phyloP scores from a whole-genome alignment of 2,329 filamentous ascomycete species.

The Exophiala aquamarina region DNA sequence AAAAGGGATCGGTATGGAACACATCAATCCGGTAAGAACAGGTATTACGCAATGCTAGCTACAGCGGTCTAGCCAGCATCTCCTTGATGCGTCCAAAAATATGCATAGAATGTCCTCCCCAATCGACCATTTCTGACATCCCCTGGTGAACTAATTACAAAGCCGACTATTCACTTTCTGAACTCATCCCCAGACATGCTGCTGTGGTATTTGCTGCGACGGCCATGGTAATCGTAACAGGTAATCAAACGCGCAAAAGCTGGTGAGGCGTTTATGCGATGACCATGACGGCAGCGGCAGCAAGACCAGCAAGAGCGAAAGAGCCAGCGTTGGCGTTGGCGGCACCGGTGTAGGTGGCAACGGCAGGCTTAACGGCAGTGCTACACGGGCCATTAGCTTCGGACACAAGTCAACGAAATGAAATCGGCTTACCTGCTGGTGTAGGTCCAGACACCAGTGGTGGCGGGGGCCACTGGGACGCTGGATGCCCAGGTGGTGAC shows the following conservation, averaged over 20 bases:
- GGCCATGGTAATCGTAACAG: conserved; percentile 25
- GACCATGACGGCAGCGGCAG: conserved; percentile 31
- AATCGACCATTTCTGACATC: conserved; percentile 8
- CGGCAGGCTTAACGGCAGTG: conserved; percentile 20
- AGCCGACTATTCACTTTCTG: conserved; percentile 3
- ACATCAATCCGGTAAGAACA: conserved; percentile 22
- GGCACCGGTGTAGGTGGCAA: conserved; percentile 32
- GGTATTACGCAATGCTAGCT: conserved; percentile 27
- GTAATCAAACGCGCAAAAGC: conserved; percentile 15
- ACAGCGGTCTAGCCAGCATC: conserved; percentile 25
- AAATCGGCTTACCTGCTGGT: conserved; percentile 14
- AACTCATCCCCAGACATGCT: conserved; percentile 23
- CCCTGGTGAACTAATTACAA: conserved; percentile 10
- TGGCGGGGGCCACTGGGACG: conserved; percentile 11
- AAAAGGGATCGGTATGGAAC: conserved; percentile 1
- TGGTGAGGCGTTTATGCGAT: conserved; percentile 31
- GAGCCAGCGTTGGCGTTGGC: conserved; percentile 32
- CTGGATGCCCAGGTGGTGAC: conserved; percentile 5
- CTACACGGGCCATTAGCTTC: not conserved
- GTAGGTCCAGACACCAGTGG: conserved; percentile 16
- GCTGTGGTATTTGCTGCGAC: conserved; percentile 17
- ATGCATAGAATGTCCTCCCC: conserved; percentile 22
- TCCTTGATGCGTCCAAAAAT: conserved; percentile 25
- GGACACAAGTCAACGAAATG: not conserved
- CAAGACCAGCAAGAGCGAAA: conserved; percentile 32